Conservation (phyloP, 768 basidiomycete species). For the Lactarius trivialis region DNA sequence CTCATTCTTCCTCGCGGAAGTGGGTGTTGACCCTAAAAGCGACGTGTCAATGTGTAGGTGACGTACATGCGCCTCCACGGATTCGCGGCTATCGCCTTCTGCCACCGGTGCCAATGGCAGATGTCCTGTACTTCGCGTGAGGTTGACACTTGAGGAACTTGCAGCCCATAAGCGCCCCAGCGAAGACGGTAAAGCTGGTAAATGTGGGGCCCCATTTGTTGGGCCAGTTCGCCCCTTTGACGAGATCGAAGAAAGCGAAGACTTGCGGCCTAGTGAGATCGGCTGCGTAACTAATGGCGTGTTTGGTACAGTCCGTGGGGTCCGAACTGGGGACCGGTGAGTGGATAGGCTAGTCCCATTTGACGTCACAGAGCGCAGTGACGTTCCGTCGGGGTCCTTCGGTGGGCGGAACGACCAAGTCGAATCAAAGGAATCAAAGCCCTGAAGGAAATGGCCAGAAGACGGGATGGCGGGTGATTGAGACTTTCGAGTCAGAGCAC, state of each 20-base stretch:
- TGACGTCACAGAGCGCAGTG: slow-evolving; percentile 22
- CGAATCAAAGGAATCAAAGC: slow-evolving; percentile 12
- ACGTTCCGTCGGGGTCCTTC: slow-evolving; percentile 22
- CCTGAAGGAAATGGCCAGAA: slow-evolving; percentile 20
- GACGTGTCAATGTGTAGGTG: slow-evolving; percentile 9
- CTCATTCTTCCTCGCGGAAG: slow-evolving; percentile 20
- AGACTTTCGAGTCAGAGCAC: slow-evolving; percentile 48
- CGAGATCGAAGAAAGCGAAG: slow-evolving; percentile 23
- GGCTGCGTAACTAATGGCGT: slow-evolving; percentile 19
- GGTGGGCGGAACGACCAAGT: slow-evolving; percentile 9
- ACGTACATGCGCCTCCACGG: slow-evolving; percentile 13
- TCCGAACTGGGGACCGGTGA: slow-evolving; percentile 18
- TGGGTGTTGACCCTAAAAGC: background rate
- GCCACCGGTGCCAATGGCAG: slow-evolving; percentile 45
- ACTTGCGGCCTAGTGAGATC: slow-evolving; percentile 16
- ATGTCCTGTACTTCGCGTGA: slow-evolving; percentile 44
- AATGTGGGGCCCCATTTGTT: slow-evolving; percentile 28
- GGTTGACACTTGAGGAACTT: slow-evolving; percentile 43
- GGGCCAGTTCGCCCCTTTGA: slow-evolving; percentile 21
- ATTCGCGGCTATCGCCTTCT: slow-evolving; percentile 37
- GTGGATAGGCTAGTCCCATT: slow-evolving; percentile 19
- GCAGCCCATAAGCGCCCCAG: slow-evolving; percentile 31
- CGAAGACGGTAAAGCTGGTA: slow-evolving; percentile 29
- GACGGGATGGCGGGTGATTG: slow-evolving; percentile 27
- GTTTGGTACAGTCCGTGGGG: slow-evolving; percentile 3